Evolutionary conservation across 352 stramenopile species (phyloP), one percentile per base, ranked within the genome.

Genomic region (Pythium coloratum): DNA sequence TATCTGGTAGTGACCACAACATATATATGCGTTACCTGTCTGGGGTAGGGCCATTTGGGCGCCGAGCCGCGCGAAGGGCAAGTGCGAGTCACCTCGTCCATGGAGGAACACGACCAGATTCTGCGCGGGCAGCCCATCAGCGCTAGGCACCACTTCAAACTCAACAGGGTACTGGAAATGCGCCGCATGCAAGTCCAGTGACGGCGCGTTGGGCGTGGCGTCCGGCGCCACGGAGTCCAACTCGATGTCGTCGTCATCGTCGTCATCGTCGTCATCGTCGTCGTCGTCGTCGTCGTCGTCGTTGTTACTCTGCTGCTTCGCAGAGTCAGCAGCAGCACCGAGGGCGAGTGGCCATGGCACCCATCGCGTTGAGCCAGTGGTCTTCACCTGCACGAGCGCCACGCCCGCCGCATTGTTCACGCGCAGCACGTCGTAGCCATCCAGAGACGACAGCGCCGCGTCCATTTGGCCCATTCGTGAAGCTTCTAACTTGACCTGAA

Each of bases 51-150:
- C 81, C 81, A 90, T 89, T 53, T 81, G 65, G 33, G 70, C 59
- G 9, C 72, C 83, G 3, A 92, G 71, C 34, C 64, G 68, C 12
- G 78, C 72, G 33, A 92, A 92, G 12, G 75, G 75, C 18, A 62
- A 68, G n/a, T 84, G 73, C 30, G 73, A 85, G 62, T 89, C 81
- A 6, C 83, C 83, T 32, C 78, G 80, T 3, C 81, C 83, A 32
- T 92, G 83, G 20, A 92, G 67, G 60, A 90, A 77, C 33, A 92
- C 30, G 6, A 90, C 64, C 28, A 90, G 28, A 53, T 90, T 92
- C 55, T 91, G 77, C 46, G 75, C 59, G 34, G 71, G 50, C 16
- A 76, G 54, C 4, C 57, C 54, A 26, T 71, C 55, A 20, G 55
- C 51, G 20, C 68, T 68, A 1, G 68, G 1, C n/a, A 72, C 46